Percentiles rank a stretch among this genome's conserved stretches.
phyloP scores from a whole-genome alignment of 345 rosid species.

The Kandelia obovata region DNA sequence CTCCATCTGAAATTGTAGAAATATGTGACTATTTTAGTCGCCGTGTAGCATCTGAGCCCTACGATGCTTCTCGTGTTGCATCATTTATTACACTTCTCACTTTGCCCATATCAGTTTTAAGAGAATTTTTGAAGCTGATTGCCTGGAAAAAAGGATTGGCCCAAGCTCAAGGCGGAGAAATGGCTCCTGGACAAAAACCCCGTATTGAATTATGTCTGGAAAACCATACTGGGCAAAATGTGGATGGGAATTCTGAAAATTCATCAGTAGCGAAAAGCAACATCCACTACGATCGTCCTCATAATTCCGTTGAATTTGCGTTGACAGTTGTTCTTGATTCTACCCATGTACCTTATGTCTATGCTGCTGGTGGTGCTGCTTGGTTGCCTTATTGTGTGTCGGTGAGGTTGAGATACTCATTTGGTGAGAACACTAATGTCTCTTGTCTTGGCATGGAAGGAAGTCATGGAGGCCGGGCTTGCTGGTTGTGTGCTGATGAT shows the following conservation, averaged over 20 bases:
- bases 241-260: conserved; percentile 39
- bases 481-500: conserved; percentile 75
- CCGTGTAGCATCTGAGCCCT: conserved; percentile 96
- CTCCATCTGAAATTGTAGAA: conserved; percentile 81
- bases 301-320: conserved; percentile 77
- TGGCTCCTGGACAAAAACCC: conserved; percentile 84
- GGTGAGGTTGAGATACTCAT: conserved; percentile 73
- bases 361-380: conserved; percentile 98
- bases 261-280: conserved; percentile 71
- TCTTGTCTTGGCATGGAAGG: conserved; percentile 90
- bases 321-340: conserved; percentile 92
- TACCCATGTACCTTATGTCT: conserved; percentile 72
- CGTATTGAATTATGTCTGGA: conserved; percentile 90
- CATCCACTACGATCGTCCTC: conserved; percentile 78
- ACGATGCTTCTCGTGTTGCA: conserved; percentile 96
- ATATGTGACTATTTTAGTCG: conserved; percentile 98
- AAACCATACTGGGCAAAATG: conserved; percentile 60
- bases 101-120: conserved; percentile 77
- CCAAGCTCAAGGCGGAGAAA: conserved; percentile 75
- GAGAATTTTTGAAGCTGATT: conserved; percentile 90
- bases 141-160: conserved; percentile 96
- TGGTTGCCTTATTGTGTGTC: conserved; percentile 97
- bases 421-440: conserved; percentile 60
- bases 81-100: conserved; percentile 99
- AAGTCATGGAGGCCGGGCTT: conserved; percentile 94